Conservation (phyloP, 768 basidiomycete genomes). For the Trametopsis cervina region DNA sequence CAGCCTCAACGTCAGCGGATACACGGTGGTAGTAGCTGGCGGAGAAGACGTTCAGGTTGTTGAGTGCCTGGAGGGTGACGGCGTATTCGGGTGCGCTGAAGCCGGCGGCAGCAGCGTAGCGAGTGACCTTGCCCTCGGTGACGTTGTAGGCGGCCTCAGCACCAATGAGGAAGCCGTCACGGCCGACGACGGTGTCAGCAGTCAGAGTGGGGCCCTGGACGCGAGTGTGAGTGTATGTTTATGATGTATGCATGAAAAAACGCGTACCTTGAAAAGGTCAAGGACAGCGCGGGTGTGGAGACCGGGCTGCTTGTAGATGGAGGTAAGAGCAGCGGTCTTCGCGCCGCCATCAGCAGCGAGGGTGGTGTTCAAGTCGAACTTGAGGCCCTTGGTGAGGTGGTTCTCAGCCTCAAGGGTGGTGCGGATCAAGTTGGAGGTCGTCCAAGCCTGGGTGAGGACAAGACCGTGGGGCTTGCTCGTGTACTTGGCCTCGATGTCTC, state of each 20-base stretch:
- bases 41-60: conserved; percentile 89
- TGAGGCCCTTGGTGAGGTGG: conserved; percentile 95
- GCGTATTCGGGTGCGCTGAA: conserved; percentile 97
- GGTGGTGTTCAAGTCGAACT: conserved; percentile 81
- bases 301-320: conserved; percentile 93
- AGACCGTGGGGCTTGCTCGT: conserved; percentile 87
- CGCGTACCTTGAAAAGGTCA: conserved; percentile 85
- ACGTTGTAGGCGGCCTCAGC: conserved; percentile 97
- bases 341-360: conserved; percentile 82
- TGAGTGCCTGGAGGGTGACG: conserved; percentile 88
- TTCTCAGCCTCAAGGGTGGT: conserved; percentile 93
- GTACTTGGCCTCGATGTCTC: conserved; percentile 96
- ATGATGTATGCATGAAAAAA: not conserved
- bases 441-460: conserved; percentile 93
- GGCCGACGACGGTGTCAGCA: conserved; percentile 90
- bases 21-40: conserved; percentile 99
- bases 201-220: conserved; percentile 92
- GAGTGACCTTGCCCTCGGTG: conserved; percentile 84
- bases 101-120: conserved; percentile 88
- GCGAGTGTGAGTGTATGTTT: not conserved
- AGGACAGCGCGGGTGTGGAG: conserved; percentile 87
- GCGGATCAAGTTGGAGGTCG: conserved; percentile 87
- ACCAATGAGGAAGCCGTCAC: conserved; percentile 96
- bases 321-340: conserved; percentile 78
- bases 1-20: conserved; percentile 84